phyloP scores from a whole-genome alignment of 257 asterid genomes.

The Agastache rugosa region DNA sequence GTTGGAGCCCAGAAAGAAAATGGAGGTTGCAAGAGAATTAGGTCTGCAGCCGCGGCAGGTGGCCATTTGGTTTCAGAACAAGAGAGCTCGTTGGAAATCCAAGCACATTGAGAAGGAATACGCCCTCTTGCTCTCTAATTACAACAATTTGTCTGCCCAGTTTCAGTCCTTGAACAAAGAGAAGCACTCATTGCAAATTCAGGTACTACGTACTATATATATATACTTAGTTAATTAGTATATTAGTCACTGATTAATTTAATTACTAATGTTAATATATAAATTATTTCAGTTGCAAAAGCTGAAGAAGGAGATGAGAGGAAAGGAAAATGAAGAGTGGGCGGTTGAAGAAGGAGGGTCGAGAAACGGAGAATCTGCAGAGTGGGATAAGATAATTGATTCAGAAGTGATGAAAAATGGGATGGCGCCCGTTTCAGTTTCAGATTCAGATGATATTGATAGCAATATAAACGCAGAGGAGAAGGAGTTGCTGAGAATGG shows the following conservation, averaged over 20 bases:
- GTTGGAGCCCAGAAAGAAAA: constrained; percentile 59
- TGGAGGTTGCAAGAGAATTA: constrained; percentile 53
- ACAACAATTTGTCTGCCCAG: constrained; percentile 45
- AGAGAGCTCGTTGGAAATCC: constrained; percentile 74
- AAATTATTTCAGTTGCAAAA: constrained; percentile 52
- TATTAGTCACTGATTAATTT: no score
- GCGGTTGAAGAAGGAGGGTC: constrained; percentile 4
- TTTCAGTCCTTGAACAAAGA: constrained; percentile 51
- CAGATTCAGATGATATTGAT: neutral
- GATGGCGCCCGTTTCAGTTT: neutral
- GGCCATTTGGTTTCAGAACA: constrained; percentile 79
- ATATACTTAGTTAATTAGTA: no score
- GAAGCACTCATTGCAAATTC: constrained; percentile 46
- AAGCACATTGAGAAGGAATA: constrained; percentile 63
- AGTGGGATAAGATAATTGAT: neutral
- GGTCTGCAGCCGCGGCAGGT: constrained; percentile 79
- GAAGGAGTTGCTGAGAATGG: constrained; percentile 40
- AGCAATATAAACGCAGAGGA: constrained; percentile 40
- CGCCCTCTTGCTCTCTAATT: constrained; percentile 36
- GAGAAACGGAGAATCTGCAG: constrained; percentile 11
- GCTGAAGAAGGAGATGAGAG: constrained; percentile 36
- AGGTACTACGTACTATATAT: constrained; percentile 50
- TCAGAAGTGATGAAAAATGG: neutral
- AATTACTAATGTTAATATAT: no score
- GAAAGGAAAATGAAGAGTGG: neutral